phyloP scores from a whole-genome alignment of 2,329 filamentous ascomycete species.

The Pseudogymnoascus sp. region DNA sequence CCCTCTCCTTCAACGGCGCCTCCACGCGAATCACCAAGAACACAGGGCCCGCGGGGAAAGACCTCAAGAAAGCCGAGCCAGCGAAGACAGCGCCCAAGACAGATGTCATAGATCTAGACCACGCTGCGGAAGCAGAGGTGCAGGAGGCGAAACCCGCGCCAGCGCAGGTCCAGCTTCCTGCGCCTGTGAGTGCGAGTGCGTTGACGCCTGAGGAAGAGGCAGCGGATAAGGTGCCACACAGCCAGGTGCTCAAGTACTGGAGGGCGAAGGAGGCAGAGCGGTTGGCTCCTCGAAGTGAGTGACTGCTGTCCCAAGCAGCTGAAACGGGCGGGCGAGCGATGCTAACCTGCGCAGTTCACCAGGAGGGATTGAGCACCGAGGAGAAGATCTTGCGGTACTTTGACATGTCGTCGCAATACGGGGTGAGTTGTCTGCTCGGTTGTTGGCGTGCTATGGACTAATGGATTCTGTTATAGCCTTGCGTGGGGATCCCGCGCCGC shows the following conservation, averaged over 20 bases:
- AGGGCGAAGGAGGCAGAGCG: slow-evolving; percentile 60
- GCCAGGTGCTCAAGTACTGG: slow-evolving; percentile 75
- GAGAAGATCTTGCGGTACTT: slow-evolving; percentile 91
- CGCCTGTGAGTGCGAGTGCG: slow-evolving; percentile 18
- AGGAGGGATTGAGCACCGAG: slow-evolving; percentile 60
- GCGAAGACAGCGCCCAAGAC: background rate
- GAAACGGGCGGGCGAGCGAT: background rate
- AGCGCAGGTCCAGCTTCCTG: background rate
- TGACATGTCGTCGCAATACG: slow-evolving; percentile 85
- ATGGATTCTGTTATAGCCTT: slow-evolving; percentile 54
- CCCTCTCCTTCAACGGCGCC: slow-evolving; percentile 54
- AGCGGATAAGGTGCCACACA: slow-evolving; percentile 59
- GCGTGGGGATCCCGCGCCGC: slow-evolving; percentile 72
- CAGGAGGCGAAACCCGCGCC: background rate
- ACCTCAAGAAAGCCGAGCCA: slow-evolving; percentile 11
- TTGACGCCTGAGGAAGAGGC: slow-evolving; percentile 47
- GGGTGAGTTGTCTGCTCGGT: slow-evolving; percentile 53
- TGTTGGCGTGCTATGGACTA: background rate
- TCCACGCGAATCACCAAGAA: slow-evolving; percentile 52
- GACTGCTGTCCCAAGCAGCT: background rate
- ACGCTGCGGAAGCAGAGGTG: slow-evolving; percentile 18
- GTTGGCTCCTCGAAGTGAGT: slow-evolving; percentile 50
- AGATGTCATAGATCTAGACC: slow-evolving; percentile 13
- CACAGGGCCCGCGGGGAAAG: slow-evolving; percentile 14
- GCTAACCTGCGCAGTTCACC: slow-evolving; percentile 53